Conservation (phyloP, 2,329 filamentous ascomycete genomes). For the Fusarium sp. region DNA sequence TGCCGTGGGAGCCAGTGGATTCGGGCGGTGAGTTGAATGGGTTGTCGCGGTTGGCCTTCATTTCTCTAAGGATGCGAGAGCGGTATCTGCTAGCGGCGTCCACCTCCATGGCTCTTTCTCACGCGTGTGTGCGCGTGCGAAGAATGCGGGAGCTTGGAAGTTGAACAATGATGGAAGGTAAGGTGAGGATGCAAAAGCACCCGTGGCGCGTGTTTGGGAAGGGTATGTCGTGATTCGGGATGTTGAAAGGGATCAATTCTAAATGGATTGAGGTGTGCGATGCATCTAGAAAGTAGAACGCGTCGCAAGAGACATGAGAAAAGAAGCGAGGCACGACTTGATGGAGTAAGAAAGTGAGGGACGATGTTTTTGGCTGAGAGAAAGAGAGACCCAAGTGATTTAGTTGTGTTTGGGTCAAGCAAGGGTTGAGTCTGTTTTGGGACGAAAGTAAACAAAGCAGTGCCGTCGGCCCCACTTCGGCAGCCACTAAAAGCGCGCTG, state of each 20-base stretch:
- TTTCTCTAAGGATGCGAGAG: constrained; percentile 63
- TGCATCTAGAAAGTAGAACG: constrained; percentile 27
- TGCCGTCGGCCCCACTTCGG: constrained; percentile 12
- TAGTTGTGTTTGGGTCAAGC: constrained; percentile 37
- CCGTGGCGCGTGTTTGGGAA: constrained; percentile 36
- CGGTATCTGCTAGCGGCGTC: constrained; percentile 57
- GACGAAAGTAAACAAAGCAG: constrained; percentile 52
- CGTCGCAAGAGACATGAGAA: constrained; percentile 29
- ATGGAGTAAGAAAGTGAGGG: constrained; percentile 21
- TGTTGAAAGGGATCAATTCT: constrained; percentile 36
- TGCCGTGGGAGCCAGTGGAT: constrained; percentile 69
- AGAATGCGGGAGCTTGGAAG: constrained; percentile 31
- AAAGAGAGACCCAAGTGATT: constrained; percentile 34
- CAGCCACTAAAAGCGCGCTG: constrained; percentile 17
- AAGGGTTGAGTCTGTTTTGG: constrained; percentile 46
- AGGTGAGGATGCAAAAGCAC: constrained; percentile 35
- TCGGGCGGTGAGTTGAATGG: constrained; percentile 70
- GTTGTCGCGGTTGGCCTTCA: constrained; percentile 65
- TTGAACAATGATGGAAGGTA: constrained; percentile 29
- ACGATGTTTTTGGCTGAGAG: constrained; percentile 22
- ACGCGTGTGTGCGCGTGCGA: constrained; percentile 39
- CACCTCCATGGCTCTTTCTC: constrained; percentile 55
- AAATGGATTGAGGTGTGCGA: constrained; percentile 17
- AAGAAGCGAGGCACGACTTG: constrained; percentile 18
- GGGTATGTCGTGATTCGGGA: constrained; percentile 21